Conservation (phyloP, 371 early-diverging fungal genomes). For the Umbelopsis sp. region DNA sequence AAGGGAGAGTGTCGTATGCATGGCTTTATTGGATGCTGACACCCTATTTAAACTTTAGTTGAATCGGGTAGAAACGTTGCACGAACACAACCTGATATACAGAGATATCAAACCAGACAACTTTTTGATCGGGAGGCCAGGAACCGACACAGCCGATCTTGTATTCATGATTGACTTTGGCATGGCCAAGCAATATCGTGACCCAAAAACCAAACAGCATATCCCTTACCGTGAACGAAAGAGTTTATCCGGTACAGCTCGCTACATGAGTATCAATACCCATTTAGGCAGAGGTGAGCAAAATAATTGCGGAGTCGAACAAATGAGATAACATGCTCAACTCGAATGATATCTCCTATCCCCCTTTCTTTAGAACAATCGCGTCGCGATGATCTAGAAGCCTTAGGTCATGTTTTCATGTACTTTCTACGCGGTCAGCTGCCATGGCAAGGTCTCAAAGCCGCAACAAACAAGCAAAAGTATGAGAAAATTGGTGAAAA, state of each 20-base stretch:
- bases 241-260: conserved; percentile 91
- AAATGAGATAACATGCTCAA: not conserved
- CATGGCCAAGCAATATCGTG: conserved; percentile 91
- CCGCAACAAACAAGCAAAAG: conserved; percentile 98
- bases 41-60: conserved; percentile 52
- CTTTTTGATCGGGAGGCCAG: conserved; percentile 87
- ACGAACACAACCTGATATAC: conserved; percentile 95
- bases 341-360: not conserved
- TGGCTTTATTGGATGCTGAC: conserved; percentile 14
- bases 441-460: conserved; percentile 99
- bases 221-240: conserved; percentile 90
- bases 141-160: conserved; percentile 58
- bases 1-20: not conserved
- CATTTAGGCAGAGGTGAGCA: conserved; percentile 80
- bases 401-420: conserved; percentile 98
- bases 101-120: conserved; percentile 99
- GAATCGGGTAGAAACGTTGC: conserved; percentile 89
- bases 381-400: conserved; percentile 98
- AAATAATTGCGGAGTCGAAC: conserved; percentile 6
- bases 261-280: conserved; percentile 97
- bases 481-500: conserved; percentile 98
- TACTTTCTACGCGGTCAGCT: conserved; percentile 98
- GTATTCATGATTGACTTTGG: conserved; percentile 91
- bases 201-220: conserved; percentile 89
- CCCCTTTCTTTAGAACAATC: conserved; percentile 77